Conservation (phyloP, 2,329 filamentous ascomycete species). For the Talaromyces amestolkiae region DNA sequence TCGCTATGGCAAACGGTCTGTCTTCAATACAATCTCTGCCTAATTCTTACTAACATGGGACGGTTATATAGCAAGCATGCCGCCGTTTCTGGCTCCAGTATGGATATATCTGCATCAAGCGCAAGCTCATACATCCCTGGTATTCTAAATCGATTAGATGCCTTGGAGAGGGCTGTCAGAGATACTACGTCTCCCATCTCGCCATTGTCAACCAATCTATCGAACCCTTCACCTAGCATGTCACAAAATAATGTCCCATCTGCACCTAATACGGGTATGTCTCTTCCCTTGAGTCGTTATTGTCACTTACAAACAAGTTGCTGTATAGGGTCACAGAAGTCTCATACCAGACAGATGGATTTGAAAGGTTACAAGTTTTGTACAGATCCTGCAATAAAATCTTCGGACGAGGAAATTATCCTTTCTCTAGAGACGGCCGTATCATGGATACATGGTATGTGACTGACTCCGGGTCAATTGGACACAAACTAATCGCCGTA, state of each 20-base stretch:
- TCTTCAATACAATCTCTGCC: not conserved
- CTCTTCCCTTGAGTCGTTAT: not conserved
- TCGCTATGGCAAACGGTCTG: not conserved
- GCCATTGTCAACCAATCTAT: not conserved
- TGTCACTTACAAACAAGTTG: not conserved
- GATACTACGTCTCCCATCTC: not conserved
- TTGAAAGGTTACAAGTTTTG: not conserved
- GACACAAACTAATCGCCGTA: not conserved
- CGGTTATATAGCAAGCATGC: not conserved
- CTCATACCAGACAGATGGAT: not conserved
- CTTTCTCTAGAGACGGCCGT: not conserved
- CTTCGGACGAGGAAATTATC: not conserved
- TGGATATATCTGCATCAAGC: not conserved
- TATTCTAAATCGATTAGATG: not conserved
- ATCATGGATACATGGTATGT: not conserved
- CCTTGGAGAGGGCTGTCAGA: not conserved
- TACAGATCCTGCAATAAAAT: not conserved
- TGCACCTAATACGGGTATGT: not conserved
- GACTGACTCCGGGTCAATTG: not conserved
- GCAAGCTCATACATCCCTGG: not conserved
- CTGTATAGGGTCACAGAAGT: not conserved
- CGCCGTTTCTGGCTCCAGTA: not conserved
- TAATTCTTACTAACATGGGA: not conserved
- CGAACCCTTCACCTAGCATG: not conserved
- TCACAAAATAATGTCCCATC: not conserved